phyloP scores from a whole-genome alignment of 805 yeast genomes.

The Saccharomyces mikatae region DNA sequence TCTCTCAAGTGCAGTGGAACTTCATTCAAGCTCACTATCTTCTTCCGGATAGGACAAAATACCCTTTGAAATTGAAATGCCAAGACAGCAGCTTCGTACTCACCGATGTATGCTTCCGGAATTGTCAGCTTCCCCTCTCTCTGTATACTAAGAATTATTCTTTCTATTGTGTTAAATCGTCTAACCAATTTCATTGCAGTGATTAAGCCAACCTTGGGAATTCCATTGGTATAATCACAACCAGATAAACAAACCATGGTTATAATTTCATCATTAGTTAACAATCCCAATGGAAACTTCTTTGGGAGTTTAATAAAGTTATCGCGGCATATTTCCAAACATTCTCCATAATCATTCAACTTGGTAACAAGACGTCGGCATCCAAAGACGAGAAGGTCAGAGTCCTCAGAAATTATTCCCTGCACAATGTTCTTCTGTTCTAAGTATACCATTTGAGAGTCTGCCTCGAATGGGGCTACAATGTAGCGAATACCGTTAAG shows the following conservation, averaged over 20 bases:
- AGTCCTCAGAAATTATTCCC: constrained; percentile 88
- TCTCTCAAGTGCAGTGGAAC: constrained; percentile 35
- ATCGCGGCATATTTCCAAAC: constrained; percentile 58
- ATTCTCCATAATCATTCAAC: constrained; percentile 59
- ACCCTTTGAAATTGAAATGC: constrained; percentile 86
- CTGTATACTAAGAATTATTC: constrained; percentile 46
- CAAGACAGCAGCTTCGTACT: constrained; percentile 56
- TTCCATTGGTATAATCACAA: constrained; percentile 89
- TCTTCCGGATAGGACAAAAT: constrained; percentile 50
- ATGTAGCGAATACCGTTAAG: constrained; percentile 52
- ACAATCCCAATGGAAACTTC: constrained; percentile 42
- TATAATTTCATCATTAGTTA: constrained; percentile 52
- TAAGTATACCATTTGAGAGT: constrained; percentile 88
- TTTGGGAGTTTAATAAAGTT: constrained; percentile 43
- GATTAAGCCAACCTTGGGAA: constrained; percentile 70
- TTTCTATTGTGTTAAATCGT: constrained; percentile 43
- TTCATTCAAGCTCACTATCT: constrained; percentile 51
- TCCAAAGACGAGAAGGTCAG: constrained; percentile 87
- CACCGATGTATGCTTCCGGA: constrained; percentile 51
- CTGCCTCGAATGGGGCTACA: constrained; percentile 98
- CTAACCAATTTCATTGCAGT: constrained; percentile 61
- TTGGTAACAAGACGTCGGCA: constrained; percentile 70
- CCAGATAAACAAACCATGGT: constrained; percentile 86
- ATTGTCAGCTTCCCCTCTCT: constrained; percentile 52
- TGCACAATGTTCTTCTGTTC: constrained; percentile 69